phyloP scores from a whole-genome alignment of 257 asterid genomes.

The Capsicum pubescens region DNA sequence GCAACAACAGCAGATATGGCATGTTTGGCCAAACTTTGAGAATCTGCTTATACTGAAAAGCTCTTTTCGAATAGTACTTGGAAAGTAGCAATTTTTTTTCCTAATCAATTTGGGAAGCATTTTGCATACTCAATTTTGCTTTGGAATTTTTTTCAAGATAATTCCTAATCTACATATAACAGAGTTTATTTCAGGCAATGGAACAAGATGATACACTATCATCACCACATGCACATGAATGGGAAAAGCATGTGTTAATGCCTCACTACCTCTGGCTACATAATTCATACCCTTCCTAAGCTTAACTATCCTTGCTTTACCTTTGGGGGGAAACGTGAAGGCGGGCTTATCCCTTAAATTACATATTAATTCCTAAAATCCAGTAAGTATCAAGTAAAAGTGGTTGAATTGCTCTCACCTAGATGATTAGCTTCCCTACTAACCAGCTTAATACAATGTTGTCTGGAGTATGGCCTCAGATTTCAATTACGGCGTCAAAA shows the following conservation, averaged over 20 bases:
- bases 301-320: neutral
- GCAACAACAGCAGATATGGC: neutral
- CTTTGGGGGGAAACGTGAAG: neutral
- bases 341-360: neutral
- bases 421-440: neutral
- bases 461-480: neutral
- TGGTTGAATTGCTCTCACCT: slow-evolving; percentile 21
- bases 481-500: neutral
- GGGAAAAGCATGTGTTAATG: neutral
- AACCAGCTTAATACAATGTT: neutral
- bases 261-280: neutral
- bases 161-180: neutral
- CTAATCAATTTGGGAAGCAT: neutral
- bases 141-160: neutral
- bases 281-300: neutral
- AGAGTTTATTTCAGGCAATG: neutral
- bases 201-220: neutral
- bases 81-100: neutral
- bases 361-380: neutral
- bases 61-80: neutral
- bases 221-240: slow-evolving; percentile 17
- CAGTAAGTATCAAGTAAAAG: slow-evolving; percentile 3
- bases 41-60: neutral
- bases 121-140: neutral
- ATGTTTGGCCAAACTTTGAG: neutral